phyloP scores from a whole-genome alignment of 768 basidiomycete genomes.

The Suillus americanus region DNA sequence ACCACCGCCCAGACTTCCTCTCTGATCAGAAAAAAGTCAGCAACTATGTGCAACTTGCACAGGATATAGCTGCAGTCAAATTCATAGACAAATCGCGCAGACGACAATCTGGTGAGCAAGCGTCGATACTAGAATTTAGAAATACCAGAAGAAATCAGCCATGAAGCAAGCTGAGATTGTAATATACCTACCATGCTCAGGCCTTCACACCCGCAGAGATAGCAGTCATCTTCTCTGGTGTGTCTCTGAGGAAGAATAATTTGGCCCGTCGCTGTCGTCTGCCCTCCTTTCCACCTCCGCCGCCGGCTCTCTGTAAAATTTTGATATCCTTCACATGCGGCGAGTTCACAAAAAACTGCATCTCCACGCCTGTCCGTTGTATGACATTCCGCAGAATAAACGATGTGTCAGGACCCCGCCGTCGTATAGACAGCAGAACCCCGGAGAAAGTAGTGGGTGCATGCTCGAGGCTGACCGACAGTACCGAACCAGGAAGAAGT shows the following conservation, averaged over 20 bases:
- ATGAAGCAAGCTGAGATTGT: background rate
- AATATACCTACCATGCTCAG: constrained; percentile 1
- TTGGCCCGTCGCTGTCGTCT: constrained; percentile 75
- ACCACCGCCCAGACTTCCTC: background rate
- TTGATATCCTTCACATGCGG: constrained; percentile 88
- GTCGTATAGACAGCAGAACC: constrained; percentile 78
- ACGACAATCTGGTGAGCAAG: background rate
- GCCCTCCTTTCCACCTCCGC: constrained; percentile 39
- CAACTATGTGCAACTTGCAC: background rate
- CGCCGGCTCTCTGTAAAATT: constrained; percentile 61
- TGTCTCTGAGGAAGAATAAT: constrained; percentile 78
- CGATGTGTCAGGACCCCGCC: constrained; percentile 84
- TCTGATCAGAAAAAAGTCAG: background rate
- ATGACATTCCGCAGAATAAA: constrained; percentile 89
- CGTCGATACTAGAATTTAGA: background rate
- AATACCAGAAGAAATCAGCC: background rate
- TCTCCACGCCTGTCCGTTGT: constrained; percentile 89
- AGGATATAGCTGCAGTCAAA: background rate
- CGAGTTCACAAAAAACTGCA: constrained; percentile 84
- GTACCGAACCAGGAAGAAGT: constrained; percentile 80
- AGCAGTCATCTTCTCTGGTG: constrained; percentile 82
- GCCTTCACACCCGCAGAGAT: constrained; percentile 49
- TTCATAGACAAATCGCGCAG: background rate
- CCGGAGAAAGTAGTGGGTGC: constrained; percentile 87
- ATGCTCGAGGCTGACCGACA: constrained; percentile 75